Conservation (phyloP, 2,329 filamentous ascomycete genomes). For the Fusarium longipes region DNA sequence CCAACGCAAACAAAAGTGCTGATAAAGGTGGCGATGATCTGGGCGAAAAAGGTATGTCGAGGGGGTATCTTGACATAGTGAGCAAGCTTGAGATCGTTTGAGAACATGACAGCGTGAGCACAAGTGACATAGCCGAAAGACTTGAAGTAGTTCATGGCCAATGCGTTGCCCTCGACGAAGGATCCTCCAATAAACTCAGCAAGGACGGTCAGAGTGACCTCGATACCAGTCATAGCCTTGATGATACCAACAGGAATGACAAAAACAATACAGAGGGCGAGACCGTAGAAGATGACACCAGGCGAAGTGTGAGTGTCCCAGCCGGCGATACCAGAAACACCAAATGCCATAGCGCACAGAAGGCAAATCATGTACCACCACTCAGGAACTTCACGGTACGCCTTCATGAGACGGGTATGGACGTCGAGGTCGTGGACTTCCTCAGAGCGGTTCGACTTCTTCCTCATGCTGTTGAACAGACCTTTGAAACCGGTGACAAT, state of each 20-base stretch:
- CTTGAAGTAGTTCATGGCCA: constrained; percentile 68
- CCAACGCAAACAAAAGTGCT: constrained; percentile 63
- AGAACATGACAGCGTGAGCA: constrained; percentile 63
- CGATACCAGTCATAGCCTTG: constrained; percentile 64
- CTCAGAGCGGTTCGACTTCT: constrained; percentile 53
- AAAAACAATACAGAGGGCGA: constrained; percentile 62
- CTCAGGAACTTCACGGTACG: constrained; percentile 62
- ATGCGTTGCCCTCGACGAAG: constrained; percentile 61
- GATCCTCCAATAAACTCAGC: constrained; percentile 66
- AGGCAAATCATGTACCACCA: constrained; percentile 65
- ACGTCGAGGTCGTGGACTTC: constrained; percentile 57
- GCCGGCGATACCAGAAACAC: constrained; percentile 59
- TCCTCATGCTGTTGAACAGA: constrained; percentile 58
- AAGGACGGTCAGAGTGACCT: constrained; percentile 64
- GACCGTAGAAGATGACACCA: constrained; percentile 63
- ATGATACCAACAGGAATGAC: constrained; percentile 65
- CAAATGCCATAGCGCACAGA: constrained; percentile 57
- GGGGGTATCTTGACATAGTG: constrained; percentile 72
- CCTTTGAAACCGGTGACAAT: constrained; percentile 62
- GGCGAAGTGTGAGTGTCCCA: constrained; percentile 64
- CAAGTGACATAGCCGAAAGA: constrained; percentile 63
- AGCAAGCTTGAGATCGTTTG: constrained; percentile 61
- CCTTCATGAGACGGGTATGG: constrained; percentile 61
- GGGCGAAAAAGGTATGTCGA: constrained; percentile 67
- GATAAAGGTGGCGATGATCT: constrained; percentile 67